Conservation (phyloP, 805 yeast genomes). For the Teunomyces aglyptinius region DNA sequence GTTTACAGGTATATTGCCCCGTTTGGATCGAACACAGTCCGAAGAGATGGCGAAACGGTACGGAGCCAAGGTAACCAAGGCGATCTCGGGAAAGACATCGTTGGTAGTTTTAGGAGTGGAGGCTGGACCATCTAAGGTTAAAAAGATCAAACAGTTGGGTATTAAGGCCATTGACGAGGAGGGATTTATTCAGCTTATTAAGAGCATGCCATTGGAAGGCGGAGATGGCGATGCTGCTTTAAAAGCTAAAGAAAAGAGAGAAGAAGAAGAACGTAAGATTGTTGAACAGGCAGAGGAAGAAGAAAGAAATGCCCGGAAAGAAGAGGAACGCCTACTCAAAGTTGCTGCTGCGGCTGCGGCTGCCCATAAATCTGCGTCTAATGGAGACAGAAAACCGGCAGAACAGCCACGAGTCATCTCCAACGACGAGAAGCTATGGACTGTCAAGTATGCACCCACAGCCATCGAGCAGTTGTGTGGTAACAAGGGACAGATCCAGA, state of each 20-base stretch:
- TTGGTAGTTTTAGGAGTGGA: conserved; percentile 91
- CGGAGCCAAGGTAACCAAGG: conserved; percentile 88
- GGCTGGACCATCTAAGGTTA: conserved; percentile 94
- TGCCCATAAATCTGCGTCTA: conserved; percentile 5
- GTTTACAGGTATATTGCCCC: conserved; percentile 87
- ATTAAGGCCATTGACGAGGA: conserved; percentile 84
- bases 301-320: conserved; percentile 27
- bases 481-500: conserved; percentile 70
- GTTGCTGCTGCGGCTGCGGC: background rate
- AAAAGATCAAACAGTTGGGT: conserved; percentile 67
- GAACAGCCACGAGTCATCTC: conserved; percentile 34
- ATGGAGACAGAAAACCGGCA: conserved; percentile 5
- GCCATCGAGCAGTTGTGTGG: conserved; percentile 81
- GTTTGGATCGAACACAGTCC: conserved; percentile 70
- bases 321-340: conserved; percentile 24
- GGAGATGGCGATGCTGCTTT: conserved; percentile 81
- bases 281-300: conserved; percentile 37
- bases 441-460: conserved; percentile 88
- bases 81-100: conserved; percentile 82
- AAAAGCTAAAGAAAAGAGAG: conserved; percentile 66
- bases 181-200: conserved; percentile 74
- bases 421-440: conserved; percentile 78
- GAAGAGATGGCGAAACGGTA: conserved; percentile 76
- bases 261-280: conserved; percentile 61
- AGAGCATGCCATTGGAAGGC: conserved; percentile 87